Conservation (phyloP, 2,329 filamentous ascomycete genomes). For the Emergomyces orientalis region DNA sequence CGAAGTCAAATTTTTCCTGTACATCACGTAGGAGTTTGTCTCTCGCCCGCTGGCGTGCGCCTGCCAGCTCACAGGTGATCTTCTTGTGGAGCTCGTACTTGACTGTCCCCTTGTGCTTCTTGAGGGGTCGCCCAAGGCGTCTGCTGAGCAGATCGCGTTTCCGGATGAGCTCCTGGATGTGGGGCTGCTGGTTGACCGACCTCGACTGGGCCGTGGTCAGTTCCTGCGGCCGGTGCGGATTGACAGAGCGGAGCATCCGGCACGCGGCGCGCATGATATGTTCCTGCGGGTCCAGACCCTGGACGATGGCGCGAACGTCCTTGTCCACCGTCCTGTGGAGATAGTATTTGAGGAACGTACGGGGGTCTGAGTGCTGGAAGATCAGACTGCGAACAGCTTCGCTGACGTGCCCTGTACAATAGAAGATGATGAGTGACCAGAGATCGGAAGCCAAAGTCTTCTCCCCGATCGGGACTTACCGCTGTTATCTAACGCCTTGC, state of each 20-base stretch:
- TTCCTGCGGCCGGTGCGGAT: constrained; percentile 17
- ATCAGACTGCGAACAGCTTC: constrained; percentile 17
- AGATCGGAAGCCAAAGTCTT: neutral
- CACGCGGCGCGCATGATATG: constrained; percentile 19
- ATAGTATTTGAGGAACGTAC: constrained; percentile 18
- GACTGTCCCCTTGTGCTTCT: constrained; percentile 9
- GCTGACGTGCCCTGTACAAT: constrained; percentile 10
- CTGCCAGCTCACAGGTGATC: constrained; percentile 6
- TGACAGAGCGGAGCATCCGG: constrained; percentile 20
- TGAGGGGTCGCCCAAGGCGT: constrained; percentile 4
- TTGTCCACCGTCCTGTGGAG: constrained; percentile 15
- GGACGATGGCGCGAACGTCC: constrained; percentile 17
- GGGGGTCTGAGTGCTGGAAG: constrained; percentile 15
- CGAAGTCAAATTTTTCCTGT: constrained; percentile 15
- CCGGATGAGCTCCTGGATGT: constrained; percentile 14
- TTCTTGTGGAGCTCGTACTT: constrained; percentile 10
- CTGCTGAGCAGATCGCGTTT: constrained; percentile 10
- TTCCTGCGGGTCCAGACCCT: constrained; percentile 16
- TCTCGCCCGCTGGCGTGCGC: constrained; percentile 13
- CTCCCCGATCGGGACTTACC: neutral
- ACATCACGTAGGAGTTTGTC: constrained; percentile 14
- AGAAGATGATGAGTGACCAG: neutral
- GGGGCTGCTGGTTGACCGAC: constrained; percentile 18
- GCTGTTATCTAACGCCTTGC: neutral
- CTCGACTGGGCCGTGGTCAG: constrained; percentile 19